A percentile compares a stretch with the other conserved stretches of the same genome.
These are phyloP conservation scores for Zizania latifolia DNA, from an alignment of 176 grass and related monocot genomes.

Conservation along the genomic window DNA sequence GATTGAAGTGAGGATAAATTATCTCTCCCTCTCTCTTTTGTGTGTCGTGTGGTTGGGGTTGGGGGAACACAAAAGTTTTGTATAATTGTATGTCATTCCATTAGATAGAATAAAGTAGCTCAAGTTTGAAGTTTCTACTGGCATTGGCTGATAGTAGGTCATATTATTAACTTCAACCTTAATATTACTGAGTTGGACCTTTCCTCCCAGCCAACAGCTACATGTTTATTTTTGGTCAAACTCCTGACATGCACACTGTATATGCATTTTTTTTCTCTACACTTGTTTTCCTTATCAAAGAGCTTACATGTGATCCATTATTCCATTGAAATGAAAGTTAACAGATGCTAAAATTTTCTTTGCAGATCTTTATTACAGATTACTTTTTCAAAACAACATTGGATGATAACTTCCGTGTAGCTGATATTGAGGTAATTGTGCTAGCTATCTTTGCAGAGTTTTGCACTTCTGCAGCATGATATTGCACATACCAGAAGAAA, in stretches of 20 bases:
- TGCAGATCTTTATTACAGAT: slow-evolving; percentile 92
- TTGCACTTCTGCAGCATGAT: background rate
- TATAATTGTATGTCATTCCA: too few species aligned
- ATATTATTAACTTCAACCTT: background rate
- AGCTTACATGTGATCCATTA: background rate
- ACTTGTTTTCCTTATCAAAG: background rate
- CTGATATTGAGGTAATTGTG: slow-evolving; percentile 78
- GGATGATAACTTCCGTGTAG: slow-evolving; percentile 56
- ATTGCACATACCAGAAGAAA: background rate
- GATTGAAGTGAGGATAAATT: background rate
- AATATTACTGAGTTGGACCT: background rate
- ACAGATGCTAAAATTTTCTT: background rate
- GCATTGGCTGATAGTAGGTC: background rate
- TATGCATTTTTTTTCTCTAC: background rate
- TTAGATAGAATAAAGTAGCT: too few species aligned
- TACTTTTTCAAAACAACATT: slow-evolving; percentile 93
- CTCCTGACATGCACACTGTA: slow-evolving; percentile 2
- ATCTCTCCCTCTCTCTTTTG: too few species aligned
- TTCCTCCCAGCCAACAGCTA: background rate
- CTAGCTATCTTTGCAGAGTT: background rate
- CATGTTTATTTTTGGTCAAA: background rate
- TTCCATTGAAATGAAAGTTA: background rate
- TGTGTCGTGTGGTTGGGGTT: too few species aligned
- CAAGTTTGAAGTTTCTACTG: background rate
- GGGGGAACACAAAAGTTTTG: too few species aligned